Evolutionary conservation across 2,329 filamentous ascomycete genomes (phyloP), one percentile per base, ranked within the genome.

Genomic region (Nigrograna mackinnonii): DNA sequence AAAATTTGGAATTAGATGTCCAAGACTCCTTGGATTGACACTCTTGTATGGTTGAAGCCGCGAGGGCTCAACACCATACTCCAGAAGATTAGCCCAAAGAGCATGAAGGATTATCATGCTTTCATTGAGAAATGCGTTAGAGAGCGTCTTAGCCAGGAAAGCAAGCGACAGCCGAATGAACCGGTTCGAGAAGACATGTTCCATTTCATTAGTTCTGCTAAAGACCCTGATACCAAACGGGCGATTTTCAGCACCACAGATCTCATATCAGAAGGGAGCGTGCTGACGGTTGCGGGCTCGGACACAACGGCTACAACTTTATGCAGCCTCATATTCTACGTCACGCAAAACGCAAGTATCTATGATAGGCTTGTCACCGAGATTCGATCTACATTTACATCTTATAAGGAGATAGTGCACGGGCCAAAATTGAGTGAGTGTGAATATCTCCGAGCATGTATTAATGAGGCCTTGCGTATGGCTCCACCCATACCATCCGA

Each of bases 121-220:
- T 46, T 46, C 22, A 21, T 46, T 16, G 33, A 36, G 12, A 14
- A 18, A 5, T 35, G n/a, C 5, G 28, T 46, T 6, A 35, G 11
- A 12, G 22, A 19, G n/a, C 26, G 40, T 4, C 3, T 43, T 5
- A 12, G 28, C 16, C 12, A 12, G 11, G 38, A 40, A 22, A 35
- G 37, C 18, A 21, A 19, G 14, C 16, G 14, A 7, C 13, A 40
- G 32, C 6, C 26, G 1, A 30, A 28, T 2, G 2, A 12, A 4
- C 11, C 13, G 13, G 12, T n/a, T 5, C 35, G 41, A 3, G 26
- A 68, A 34, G 73, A 74, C 49, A 68, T 74, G 47, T 68, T 69
- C 52, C 55, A 70, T 44, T 58, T 74, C 58, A 55, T 70, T 5
- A 53, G 66, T 35, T 55, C 65, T 35, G 63, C 70, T 42, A 60